A percentile compares a stretch with the other conserved stretches of the same genome.
phyloP scores from a whole-genome alignment of 176 grass and related monocot genomes.

The Calamus simplicifolius region DNA sequence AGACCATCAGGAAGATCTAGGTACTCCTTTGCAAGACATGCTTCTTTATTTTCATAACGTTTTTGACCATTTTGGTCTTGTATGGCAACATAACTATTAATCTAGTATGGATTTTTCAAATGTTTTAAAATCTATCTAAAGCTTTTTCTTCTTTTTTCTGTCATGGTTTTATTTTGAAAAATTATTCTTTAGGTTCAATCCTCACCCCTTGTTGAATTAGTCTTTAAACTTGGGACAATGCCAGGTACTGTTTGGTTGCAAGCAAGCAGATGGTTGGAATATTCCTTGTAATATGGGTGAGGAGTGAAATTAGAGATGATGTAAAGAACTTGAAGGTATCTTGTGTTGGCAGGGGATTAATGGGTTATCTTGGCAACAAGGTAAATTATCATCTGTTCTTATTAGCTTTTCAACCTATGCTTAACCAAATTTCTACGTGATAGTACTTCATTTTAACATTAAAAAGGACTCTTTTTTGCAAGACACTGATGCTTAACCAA shows the following conservation, averaged over 20 bases:
- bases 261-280: constrained; percentile 99
- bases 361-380: constrained; percentile 99
- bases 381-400: constrained; percentile 30
- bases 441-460: neutral
- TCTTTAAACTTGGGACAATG: constrained; percentile 4
- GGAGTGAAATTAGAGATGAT: constrained; percentile 77
- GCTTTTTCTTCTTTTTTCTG: too few species aligned
- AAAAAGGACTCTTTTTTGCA: too few species aligned
- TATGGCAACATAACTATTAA: too few species aligned
- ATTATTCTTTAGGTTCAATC: too few species aligned
- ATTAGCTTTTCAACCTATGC: neutral
- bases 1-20: constrained; percentile 40
- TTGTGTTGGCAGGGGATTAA: constrained; percentile 86
- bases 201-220: neutral
- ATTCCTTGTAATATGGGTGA: constrained; percentile 87
- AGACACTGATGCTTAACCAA: too few species aligned
- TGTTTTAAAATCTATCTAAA: too few species aligned
- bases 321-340: constrained; percentile 92
- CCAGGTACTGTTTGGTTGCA: constrained; percentile 92
- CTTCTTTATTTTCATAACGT: too few species aligned
- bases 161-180: too few species aligned
- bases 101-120: too few species aligned
- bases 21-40: constrained; percentile 17
- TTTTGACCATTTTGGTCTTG: too few species aligned
- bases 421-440: neutral